Evolutionary conservation across 176 grass and related monocot species (phyloP), one percentile per base, ranked within the genome.

Genomic region (Rhynchospora tenuis): DNA sequence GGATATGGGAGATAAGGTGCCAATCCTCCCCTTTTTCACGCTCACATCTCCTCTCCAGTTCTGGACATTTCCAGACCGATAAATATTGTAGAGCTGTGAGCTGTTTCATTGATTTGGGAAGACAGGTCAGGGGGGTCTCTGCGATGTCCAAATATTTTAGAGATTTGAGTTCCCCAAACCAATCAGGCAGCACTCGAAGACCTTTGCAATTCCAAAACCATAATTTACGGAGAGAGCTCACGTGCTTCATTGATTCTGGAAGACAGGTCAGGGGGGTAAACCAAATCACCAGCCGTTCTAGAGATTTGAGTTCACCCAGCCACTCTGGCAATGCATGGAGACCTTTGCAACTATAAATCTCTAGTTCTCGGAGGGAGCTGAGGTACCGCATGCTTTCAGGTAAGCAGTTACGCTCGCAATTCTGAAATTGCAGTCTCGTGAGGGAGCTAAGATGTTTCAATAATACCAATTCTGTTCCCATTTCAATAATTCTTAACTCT

Each of bases 301-400:
- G 64, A 56, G 81, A 83, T n/a, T 8, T 7, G 27, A 84, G 82
- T 69, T 84, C 66, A 15, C 66, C 82, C 14, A 84, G 8, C 82
- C 82, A 83, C 56, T 83, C 62, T 0, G 81, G 81, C 9, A 84
- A 23, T 29, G 9, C 65, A 43, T 20, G 38, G 59, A 84, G 59
- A 84, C 44, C 43, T 42, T 43, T 58, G 29, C 82, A 84, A 7
- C 59, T 7, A 43, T 16, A 0, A 58, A 84, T 24, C 82, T 73
- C 6, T 73, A 84, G 1, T 44, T 65, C 59, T 3, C 0, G 67
- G 8, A 84, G 60, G 45, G 0, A 45, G 82, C 6, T 52, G 50
- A n/a, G 59, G 8, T 57, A 9, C 19, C 6, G 48, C 20, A 84
- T 84, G 27, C 24, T 73, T 8, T 59, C 46, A 44, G 82, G 64